These are phyloP conservation scores for Nemania sp. DNA, from an alignment of 2,329 filamentous ascomycete species.

Conservation along the genomic window DNA sequence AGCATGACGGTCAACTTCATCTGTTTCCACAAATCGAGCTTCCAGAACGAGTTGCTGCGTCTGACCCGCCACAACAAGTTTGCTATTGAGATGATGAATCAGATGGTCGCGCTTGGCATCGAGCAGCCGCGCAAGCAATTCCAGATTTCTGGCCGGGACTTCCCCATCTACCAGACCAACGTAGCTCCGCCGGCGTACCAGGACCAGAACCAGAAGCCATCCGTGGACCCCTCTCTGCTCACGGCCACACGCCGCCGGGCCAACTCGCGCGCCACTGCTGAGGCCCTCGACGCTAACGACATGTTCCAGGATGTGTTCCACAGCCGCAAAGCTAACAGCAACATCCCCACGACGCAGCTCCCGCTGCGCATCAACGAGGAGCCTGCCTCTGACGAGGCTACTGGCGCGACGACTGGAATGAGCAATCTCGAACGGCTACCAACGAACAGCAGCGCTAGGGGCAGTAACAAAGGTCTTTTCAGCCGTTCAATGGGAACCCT, in stretches of 20 bases:
- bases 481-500: slow-evolving; percentile 42
- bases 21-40: slow-evolving; percentile 98
- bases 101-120: slow-evolving; percentile 85
- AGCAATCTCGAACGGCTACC: slow-evolving; percentile 39
- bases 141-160: slow-evolving; percentile 74
- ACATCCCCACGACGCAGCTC: slow-evolving; percentile 35
- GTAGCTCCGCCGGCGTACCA: slow-evolving; percentile 51
- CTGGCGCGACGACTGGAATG: slow-evolving; percentile 47
- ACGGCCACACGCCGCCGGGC: slow-evolving; percentile 47
- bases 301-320: slow-evolving; percentile 63
- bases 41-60: slow-evolving; percentile 93
- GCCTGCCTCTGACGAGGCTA: slow-evolving; percentile 36
- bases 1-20: slow-evolving; percentile 90
- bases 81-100: slow-evolving; percentile 88
- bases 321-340: slow-evolving; percentile 50
- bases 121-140: slow-evolving; percentile 82
- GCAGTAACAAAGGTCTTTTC: slow-evolving; percentile 40
- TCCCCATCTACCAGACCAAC: slow-evolving; percentile 69
- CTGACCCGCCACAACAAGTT: slow-evolving; percentile 94
- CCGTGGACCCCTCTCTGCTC: slow-evolving; percentile 46
- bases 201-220: slow-evolving; percentile 34
- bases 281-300: slow-evolving; percentile 41
- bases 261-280: slow-evolving; percentile 41
- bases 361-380: slow-evolving; percentile 49
- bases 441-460: slow-evolving; percentile 39